Percentiles rank a stretch among this genome's conserved stretches.
phyloP scores from a whole-genome alignment of 1,284 basidiomycete species.

The Ganoderma multipileum region DNA sequence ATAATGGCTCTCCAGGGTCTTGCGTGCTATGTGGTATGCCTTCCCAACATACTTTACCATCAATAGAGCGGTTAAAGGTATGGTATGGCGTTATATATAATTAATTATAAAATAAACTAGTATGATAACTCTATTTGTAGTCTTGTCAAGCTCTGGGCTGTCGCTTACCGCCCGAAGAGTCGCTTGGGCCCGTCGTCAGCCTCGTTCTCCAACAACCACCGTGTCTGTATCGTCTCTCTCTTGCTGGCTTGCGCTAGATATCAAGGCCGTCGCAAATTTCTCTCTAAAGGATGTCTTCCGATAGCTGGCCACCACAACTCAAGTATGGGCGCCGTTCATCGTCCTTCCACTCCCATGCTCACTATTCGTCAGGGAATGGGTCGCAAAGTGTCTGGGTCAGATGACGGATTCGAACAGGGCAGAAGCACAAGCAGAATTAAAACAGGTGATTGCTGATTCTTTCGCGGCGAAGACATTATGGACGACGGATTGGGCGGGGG shows the following conservation, averaged over 20 bases:
- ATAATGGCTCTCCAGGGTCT: constrained; percentile 16
- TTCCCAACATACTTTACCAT: too few relatives aligned
- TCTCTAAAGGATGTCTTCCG: constrained; percentile 39
- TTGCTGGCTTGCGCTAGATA: constrained; percentile 3
- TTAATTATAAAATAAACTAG: not conserved
- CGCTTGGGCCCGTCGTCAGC: not conserved
- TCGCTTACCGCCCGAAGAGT: not conserved
- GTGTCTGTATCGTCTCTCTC: constrained; percentile 5
- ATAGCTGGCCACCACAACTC: constrained; percentile 48
- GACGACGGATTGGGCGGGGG: constrained; percentile 87
- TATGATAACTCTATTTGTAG: not conserved
- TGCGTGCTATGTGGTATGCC: not conserved
- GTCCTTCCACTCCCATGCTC: constrained; percentile 11
- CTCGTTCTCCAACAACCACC: constrained; percentile 1
- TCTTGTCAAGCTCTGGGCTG: not conserved
- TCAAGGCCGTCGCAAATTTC: not conserved
- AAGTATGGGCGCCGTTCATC: constrained; percentile 38
- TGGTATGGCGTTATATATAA: too few relatives aligned
- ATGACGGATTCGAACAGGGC: constrained; percentile 79
- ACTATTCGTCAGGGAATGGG: constrained; percentile 71
- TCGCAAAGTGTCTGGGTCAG: constrained; percentile 81
- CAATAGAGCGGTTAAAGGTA: too few relatives aligned
- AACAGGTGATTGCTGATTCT: constrained; percentile 87
- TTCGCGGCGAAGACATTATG: constrained; percentile 81
- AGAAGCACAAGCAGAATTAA: constrained; percentile 82